phyloP scores from a whole-genome alignment of 2,329 filamentous ascomycete genomes.

The Neopestalotiopsis sp. region DNA sequence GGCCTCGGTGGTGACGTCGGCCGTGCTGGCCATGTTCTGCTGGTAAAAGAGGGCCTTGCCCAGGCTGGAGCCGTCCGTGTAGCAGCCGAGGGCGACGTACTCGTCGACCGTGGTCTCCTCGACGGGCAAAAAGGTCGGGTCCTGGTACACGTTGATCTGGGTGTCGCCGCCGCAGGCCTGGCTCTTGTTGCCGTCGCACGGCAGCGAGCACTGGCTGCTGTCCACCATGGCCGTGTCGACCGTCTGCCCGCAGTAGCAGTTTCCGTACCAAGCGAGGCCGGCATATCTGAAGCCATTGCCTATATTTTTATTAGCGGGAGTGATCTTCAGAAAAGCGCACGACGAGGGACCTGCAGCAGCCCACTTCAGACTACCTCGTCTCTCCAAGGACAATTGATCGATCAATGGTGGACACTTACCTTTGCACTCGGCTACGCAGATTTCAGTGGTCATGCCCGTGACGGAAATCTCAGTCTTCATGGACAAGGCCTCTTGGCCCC shows the following conservation, averaged over 20 bases:
- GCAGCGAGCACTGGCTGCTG: conserved; percentile 61
- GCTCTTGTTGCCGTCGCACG: conserved; percentile 52
- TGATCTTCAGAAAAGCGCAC: background rate
- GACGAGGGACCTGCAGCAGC: too few species aligned
- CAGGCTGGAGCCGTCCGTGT: conserved; percentile 47
- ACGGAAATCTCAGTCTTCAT: conserved; percentile 45
- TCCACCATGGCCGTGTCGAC: conserved; percentile 57
- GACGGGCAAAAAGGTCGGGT: conserved; percentile 51
- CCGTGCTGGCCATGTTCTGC: conserved; percentile 37
- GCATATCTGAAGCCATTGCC: conserved; percentile 56
- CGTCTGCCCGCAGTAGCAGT: conserved; percentile 58
- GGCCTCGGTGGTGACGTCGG: conserved; percentile 44
- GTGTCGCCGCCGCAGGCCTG: conserved; percentile 53
- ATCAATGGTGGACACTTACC: conserved; percentile 33
- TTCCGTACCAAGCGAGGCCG: conserved; percentile 55
- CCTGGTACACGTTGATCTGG: conserved; percentile 52
- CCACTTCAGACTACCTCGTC: too few species aligned
- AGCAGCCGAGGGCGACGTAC: conserved; percentile 69
- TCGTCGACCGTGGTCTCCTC: conserved; percentile 48
- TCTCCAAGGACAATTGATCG: too few species aligned
- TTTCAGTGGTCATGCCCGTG: conserved; percentile 51
- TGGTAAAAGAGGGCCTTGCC: conserved; percentile 53
- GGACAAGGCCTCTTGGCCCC: conserved; percentile 39
- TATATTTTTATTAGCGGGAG: conserved; percentile 19
- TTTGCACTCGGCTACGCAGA: conserved; percentile 55